Percentiles rank a stretch among this genome's conserved stretches.
These are phyloP conservation scores for Pisolithus microcarpus DNA, from an alignment of 768 basidiomycete species.

Conservation along the genomic window DNA sequence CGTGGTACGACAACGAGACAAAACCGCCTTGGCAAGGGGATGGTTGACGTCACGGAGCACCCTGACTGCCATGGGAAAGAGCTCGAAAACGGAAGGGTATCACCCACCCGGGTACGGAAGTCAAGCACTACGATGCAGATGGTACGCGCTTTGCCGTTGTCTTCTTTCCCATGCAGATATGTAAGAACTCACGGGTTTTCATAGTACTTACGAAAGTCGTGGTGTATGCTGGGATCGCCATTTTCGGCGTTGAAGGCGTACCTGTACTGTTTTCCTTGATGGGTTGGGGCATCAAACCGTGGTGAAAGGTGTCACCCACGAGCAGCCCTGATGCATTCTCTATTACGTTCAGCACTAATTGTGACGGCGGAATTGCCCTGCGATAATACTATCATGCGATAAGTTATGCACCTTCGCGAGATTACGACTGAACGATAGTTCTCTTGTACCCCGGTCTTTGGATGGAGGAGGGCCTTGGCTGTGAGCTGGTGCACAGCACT, in stretches of 20 bases:
- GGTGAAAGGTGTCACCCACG: slow-evolving; percentile 10
- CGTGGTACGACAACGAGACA: slow-evolving; percentile 8
- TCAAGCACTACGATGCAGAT: slow-evolving; percentile 82
- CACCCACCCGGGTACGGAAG: slow-evolving; percentile 9
- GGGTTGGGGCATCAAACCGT: slow-evolving; percentile 56
- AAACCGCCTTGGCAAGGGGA: slow-evolving; percentile 5
- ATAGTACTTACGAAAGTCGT: slow-evolving; percentile 84
- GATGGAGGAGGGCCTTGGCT: no score
- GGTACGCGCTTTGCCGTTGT: slow-evolving; percentile 39
- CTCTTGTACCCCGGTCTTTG: no score
- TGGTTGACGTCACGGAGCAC: slow-evolving; percentile 24
- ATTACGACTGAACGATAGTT: no score
- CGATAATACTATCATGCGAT: no score
- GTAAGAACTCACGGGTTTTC: slow-evolving; percentile 1
- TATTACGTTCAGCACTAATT: no score
- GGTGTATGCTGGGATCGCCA: slow-evolving; percentile 82
- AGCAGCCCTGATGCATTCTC: no score
- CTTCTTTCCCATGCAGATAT: neutral
- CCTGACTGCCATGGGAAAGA: slow-evolving; percentile 15
- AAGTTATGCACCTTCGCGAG: no score
- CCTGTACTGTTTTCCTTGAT: slow-evolving; percentile 63
- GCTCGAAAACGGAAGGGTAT: slow-evolving; percentile 25
- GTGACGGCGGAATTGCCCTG: no score
- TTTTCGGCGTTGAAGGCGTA: slow-evolving; percentile 53
- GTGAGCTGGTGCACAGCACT: no score